Evolutionary conservation across 1,139 yeast species (phyloP).

Genomic region (Kazachstania sp.): DNA sequence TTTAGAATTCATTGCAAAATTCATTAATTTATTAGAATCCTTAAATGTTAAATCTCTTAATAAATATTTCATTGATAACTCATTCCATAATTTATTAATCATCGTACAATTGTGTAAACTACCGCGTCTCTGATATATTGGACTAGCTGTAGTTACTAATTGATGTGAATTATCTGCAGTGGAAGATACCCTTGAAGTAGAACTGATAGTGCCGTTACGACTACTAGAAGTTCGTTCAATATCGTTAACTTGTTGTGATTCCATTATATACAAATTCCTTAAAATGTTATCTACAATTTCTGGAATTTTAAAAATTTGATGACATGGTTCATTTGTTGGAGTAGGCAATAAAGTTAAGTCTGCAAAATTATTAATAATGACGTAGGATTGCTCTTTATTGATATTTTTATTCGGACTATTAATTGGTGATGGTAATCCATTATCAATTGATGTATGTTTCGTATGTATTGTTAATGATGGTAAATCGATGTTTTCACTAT

Average conservation of each 20-base stretch:
- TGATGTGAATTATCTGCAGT: conserved; percentile 58
- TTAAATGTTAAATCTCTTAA: conserved; percentile 49
- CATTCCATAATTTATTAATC: conserved; percentile 62
- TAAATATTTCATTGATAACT: conserved; percentile 46
- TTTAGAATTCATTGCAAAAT: conserved; percentile 32
- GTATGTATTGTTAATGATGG: background rate
- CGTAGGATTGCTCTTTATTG: background rate
- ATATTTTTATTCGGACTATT: conserved; percentile 8
- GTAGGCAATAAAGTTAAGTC: conserved; percentile 7
- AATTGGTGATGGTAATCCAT: conserved; percentile 9
- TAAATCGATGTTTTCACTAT: background rate
- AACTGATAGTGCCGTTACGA: too few species aligned
- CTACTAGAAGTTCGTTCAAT: background rate
- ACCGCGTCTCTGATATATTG: background rate
- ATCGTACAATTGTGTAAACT: conserved; percentile 43
- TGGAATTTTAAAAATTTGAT: conserved; percentile 60
- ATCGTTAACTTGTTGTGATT: conserved; percentile 34
- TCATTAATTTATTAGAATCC: conserved; percentile 39
- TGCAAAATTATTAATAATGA: conserved; percentile 6
- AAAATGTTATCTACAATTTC: conserved; percentile 63
- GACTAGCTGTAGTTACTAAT: conserved; percentile 15
- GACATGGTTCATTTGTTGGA: conserved; percentile 12
- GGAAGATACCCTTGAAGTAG: conserved; percentile 34
- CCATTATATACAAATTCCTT: conserved; percentile 45
- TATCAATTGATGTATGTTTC: conserved; percentile 3